Base-by-base conservation (phyloP, 2,329 filamentous ascomycete genomes). In the Sordariomycetes sp. region DNA sequence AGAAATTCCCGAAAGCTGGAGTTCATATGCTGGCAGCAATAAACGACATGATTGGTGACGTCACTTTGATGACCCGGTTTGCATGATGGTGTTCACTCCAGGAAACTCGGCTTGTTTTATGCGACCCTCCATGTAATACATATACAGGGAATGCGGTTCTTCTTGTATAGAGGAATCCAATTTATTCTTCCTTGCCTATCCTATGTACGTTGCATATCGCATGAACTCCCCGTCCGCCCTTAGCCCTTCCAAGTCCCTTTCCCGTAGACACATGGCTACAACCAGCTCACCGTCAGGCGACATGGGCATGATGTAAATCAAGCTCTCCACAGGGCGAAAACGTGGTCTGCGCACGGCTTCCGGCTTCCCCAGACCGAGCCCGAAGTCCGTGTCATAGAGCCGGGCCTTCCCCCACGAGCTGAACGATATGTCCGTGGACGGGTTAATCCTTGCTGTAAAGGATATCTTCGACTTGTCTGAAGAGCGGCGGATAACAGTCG, bases 371-470 rank as follows among this genome's bases (percentile, higher is more conserved):
- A 82, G 61, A 0, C 72, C 74, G 1, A 74, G 61, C 0, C 70
- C 69, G 58, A 83, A 83, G 52, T 81, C 76, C 6, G 76, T 66
- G 0, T 71, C 66, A 61, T 76, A 78, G n/a, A 55, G 50, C 3
- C 72, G 66, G 2, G 78, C 64, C 56, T 78, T 77, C 0, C 73
- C 72, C 80, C 79, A 84, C 1, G 79, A 83, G 59, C 77, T 82
- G 6, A 83, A 60, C 70, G 77, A 75, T 3, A 83, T 66, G 46
- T 81, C 78, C 0, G 64, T 65, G 0, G 71, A 65, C 0, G 69
- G 61, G 34, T 77, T 69, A 2, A 76, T 57, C 3, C 62, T 65
- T 0, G 70, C 71, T 1, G 67, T 70, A 3, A 76, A 61, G 0
- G 68, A 68, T n/a, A 73, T 61, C 0, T 50, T 60, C 0, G 60